These are phyloP conservation scores for Neopestalotiopsis sp. DNA, from an alignment of 2,329 filamentous ascomycete genomes.

Conservation along the genomic window DNA sequence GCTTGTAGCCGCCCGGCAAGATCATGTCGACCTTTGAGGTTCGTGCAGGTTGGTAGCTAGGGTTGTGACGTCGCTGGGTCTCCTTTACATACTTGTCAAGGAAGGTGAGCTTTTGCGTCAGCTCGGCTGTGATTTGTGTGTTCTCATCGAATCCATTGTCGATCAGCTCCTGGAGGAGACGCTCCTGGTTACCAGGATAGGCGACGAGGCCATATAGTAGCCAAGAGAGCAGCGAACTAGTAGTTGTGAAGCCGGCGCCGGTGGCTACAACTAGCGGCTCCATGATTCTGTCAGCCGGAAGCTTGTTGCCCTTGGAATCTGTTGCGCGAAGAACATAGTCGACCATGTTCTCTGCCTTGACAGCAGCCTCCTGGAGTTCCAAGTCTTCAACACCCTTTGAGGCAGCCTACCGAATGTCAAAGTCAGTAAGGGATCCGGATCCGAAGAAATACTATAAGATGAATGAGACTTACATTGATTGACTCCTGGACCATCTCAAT, in stretches of 20 bases:
- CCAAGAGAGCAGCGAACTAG: constrained; percentile 63
- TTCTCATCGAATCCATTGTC: constrained; percentile 50
- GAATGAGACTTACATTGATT: constrained; percentile 26
- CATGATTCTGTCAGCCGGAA: constrained; percentile 49
- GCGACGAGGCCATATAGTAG: constrained; percentile 56
- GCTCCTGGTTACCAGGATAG: constrained; percentile 61
- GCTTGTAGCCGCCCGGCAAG: constrained; percentile 62
- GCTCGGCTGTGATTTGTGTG: constrained; percentile 51
- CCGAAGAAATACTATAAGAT: too few relatives aligned
- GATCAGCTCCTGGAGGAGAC: constrained; percentile 62
- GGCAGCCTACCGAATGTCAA: constrained; percentile 28
- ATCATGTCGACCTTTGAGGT: constrained; percentile 61
- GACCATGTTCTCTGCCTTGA: constrained; percentile 49
- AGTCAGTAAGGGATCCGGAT: too few relatives aligned
- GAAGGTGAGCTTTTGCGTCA: constrained; percentile 53
- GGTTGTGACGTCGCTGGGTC: constrained; percentile 63
- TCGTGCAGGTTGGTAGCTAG: constrained; percentile 64
- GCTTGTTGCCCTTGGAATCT: constrained; percentile 58
- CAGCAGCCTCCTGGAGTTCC: constrained; percentile 52
- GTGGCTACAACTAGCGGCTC: constrained; percentile 53
- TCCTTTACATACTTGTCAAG: constrained; percentile 66
- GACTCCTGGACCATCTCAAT: constrained; percentile 43
- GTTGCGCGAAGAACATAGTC: constrained; percentile 60
- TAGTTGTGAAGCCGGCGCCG: constrained; percentile 66
- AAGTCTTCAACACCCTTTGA: constrained; percentile 44